Percentiles rank a stretch among this genome's conserved stretches.
Conservation (phyloP, 495 filamentous ascomycete species). For the Pyrenula aspistea region DNA sequence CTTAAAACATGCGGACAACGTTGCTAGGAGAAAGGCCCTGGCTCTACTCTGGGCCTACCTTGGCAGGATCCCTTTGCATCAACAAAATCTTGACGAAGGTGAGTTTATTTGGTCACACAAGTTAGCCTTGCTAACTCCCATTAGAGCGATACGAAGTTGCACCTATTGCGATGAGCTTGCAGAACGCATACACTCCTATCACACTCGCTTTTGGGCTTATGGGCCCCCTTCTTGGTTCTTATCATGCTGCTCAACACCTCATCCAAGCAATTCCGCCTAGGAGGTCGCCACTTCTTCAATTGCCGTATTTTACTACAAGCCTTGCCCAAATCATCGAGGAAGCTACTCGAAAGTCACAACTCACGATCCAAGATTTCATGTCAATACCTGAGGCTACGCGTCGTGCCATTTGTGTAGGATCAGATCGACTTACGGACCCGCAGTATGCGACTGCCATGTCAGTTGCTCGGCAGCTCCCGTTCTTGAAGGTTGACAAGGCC, state of each 20-base stretch:
- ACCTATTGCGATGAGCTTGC: slow-evolving; percentile 72
- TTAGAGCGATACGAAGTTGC: slow-evolving; percentile 64
- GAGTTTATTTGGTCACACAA: slow-evolving; percentile 22
- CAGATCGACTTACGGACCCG: slow-evolving; percentile 56
- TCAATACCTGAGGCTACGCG: slow-evolving; percentile 60
- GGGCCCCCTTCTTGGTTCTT: slow-evolving; percentile 69
- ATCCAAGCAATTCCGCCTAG: slow-evolving; percentile 81
- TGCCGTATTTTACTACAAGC: slow-evolving; percentile 72
- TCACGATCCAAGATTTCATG: slow-evolving; percentile 82
- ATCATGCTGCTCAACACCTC: slow-evolving; percentile 66
- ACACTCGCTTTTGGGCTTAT: slow-evolving; percentile 78
- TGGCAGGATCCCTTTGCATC: slow-evolving; percentile 68
- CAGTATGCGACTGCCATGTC: slow-evolving; percentile 65
- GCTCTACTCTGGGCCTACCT: slow-evolving; percentile 92
- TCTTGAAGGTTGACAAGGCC: slow-evolving; percentile 75
- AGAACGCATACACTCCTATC: slow-evolving; percentile 77
- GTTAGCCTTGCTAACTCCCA: neutral
- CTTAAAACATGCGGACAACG: slow-evolving; percentile 61
- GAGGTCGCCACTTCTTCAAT: slow-evolving; percentile 79
- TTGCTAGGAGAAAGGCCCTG: slow-evolving; percentile 70
- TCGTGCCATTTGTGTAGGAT: slow-evolving; percentile 51
- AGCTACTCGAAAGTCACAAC: slow-evolving; percentile 55
- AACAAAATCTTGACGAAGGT: slow-evolving; percentile 58
- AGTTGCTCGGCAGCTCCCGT: slow-evolving; percentile 72
- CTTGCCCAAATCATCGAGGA: slow-evolving; percentile 69